A percentile compares a stretch with the other conserved stretches of the same genome.
Evolutionary conservation across 495 filamentous ascomycete genomes (phyloP).

Genomic region (Annulohypoxylon moriforme): DNA sequence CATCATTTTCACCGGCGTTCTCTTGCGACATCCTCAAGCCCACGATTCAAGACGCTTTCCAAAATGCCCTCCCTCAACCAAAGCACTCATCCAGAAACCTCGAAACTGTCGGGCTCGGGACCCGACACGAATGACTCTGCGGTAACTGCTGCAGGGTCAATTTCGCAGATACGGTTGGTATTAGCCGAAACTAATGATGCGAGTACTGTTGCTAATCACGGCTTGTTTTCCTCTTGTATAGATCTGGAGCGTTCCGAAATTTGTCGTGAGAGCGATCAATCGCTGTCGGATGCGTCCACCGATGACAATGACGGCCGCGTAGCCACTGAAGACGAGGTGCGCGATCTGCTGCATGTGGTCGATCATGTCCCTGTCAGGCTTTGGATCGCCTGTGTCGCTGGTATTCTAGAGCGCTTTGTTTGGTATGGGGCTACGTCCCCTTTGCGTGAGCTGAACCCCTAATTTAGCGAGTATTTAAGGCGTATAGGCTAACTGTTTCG

Average conservation of each 20-base stretch:
- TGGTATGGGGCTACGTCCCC: constrained; percentile 30
- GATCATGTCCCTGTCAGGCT: constrained; percentile 16
- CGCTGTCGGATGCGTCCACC: background rate
- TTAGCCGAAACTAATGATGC: constrained; percentile 2
- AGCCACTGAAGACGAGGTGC: constrained; percentile 37
- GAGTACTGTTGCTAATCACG: constrained; percentile 19
- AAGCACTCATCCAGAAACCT: background rate
- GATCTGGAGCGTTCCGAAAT: constrained; percentile 9
- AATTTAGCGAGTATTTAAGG: background rate
- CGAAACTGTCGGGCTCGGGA: constrained; percentile 10
- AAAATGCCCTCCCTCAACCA: background rate
- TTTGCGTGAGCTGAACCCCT: constrained; percentile 23
- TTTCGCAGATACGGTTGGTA: constrained; percentile 23
- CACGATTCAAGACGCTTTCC: background rate
- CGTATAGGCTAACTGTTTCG: constrained; percentile 1
- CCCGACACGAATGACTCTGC: constrained; percentile 8
- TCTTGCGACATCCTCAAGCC: background rate
- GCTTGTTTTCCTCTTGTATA: constrained; percentile 17
- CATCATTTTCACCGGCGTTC: background rate
- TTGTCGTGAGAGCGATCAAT: constrained; percentile 2
- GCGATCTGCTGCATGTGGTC: constrained; percentile 24
- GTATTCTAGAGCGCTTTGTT: constrained; percentile 25
- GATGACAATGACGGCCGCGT: constrained; percentile 14
- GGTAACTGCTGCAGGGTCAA: background rate
- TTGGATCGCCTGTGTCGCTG: constrained; percentile 24